Evolutionary conservation across 2,329 filamentous ascomycete species (phyloP), one percentile per base, ranked within the genome.

Genomic region (Magnaporthiopsis poae): DNA sequence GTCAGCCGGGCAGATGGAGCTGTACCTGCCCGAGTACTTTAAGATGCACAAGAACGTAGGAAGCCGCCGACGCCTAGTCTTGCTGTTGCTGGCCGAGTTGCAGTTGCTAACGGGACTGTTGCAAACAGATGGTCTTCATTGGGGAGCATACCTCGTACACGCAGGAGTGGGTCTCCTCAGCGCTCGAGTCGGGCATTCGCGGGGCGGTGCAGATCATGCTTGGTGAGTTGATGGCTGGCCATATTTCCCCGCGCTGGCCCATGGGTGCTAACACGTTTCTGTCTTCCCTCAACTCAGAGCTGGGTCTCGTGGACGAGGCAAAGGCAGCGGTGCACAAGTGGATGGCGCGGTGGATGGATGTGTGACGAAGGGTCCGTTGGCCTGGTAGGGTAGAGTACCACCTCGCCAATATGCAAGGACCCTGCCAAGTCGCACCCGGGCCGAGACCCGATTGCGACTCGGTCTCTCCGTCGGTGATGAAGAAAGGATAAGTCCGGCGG

Each of bases 101-200:
- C 18, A 25, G 5, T 31, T 31, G 8, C 27, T 25, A n/a, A 13
- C 18, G 18, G 27, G 21, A 9, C 21, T 4, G 7, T 15, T 25
- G 4, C 27, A 5, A 35, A 25, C 65, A 82, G 76, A 86, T 88
- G n/a, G 85, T 90, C 39, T 90, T 90, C 67, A 78, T 89, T 5
- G 85, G 85, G 1, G 88, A 91, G 74, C 88, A 90, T 72, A 90
- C 88, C 0, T 85, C 82, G 5, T 90, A 88, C 72, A 91, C 88
- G 0, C 88, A 91, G 72, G 87, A 87, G 0, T 90, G 87, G 88
- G 88, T 90, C 63, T 83, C 84, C 33, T 85, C 83, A 2, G 88
- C 88, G 0, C 76, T 91, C 5, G 88, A 91, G 72, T 88, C 84
- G 15, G 88, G 86, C 0, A 84, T 90, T 1, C 79, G 88, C 1